Percentiles rank a stretch among this genome's conserved stretches.
phyloP scores from a whole-genome alignment of 2,329 filamentous ascomycete genomes.

The Cladosporium oxysporum region DNA sequence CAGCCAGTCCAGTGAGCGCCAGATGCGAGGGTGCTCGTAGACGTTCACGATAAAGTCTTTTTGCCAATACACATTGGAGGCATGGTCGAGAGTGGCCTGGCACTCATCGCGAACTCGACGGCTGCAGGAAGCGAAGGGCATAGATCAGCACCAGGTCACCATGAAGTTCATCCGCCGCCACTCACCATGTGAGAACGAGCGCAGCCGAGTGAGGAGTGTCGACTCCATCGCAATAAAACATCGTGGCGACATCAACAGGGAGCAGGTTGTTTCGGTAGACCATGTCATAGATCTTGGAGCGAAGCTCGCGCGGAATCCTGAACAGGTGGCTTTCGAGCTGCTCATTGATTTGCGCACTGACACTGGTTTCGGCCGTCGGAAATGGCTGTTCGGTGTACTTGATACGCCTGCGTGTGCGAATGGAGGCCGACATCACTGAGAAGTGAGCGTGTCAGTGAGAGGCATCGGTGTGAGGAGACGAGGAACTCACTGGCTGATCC shows the following conservation, averaged over 20 bases:
- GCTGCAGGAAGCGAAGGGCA: neutral
- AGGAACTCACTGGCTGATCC: neutral
- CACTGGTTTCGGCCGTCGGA: neutral
- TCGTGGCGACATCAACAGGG: neutral
- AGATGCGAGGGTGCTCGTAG: neutral
- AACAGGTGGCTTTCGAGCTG: neutral
- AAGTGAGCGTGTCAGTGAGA: neutral
- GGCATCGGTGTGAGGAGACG: neutral
- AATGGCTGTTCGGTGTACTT: conserved; percentile 5
- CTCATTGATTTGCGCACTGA: neutral
- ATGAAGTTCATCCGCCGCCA: neutral
- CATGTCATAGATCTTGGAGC: neutral
- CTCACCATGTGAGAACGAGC: neutral
- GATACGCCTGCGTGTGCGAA: neutral
- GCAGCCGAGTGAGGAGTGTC: neutral
- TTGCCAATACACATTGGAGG: neutral
- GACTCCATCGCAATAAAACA: neutral
- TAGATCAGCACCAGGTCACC: neutral
- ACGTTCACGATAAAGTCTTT: neutral
- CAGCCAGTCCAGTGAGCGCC: neutral
- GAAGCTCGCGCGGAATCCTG: neutral
- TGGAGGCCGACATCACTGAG: neutral
- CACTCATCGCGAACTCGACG: neutral
- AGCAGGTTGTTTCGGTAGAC: neutral
- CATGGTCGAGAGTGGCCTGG: neutral